Evolutionary conservation across 345 rosid genomes (phyloP).

Genomic region (Camelina laxa): DNA sequence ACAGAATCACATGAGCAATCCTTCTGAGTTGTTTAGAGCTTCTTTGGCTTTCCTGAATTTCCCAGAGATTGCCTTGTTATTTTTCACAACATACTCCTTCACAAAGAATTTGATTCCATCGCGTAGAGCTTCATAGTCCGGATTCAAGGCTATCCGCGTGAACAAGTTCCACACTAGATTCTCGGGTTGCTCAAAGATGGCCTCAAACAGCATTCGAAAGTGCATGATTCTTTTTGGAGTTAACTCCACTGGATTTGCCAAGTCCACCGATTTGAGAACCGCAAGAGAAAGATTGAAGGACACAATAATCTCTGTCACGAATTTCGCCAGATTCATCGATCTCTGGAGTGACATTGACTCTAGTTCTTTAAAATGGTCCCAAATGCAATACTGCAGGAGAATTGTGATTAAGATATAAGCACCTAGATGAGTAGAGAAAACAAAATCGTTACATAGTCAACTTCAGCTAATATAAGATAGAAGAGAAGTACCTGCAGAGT

Average conservation of each 20-base stretch:
- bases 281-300: constrained; percentile 75
- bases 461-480: not conserved
- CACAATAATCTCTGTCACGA: constrained; percentile 78
- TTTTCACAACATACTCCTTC: constrained; percentile 68
- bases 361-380: constrained; percentile 91
- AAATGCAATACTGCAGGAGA: constrained; percentile 68
- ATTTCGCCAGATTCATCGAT: constrained; percentile 89
- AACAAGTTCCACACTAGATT: constrained; percentile 74
- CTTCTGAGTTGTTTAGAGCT: constrained; percentile 70
- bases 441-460: not conserved
- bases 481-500: constrained; percentile 71
- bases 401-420: not conserved
- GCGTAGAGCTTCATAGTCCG: constrained; percentile 71
- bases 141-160: constrained; percentile 68
- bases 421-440: not conserved
- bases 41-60: constrained; percentile 76
- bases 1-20: constrained; percentile 60
- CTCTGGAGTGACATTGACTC: constrained; percentile 72
- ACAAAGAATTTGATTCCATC: constrained; percentile 72
- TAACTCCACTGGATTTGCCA: constrained; percentile 57
- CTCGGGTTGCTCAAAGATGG: constrained; percentile 69
- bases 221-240: constrained; percentile 76
- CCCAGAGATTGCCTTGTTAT: constrained; percentile 45
- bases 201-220: constrained; percentile 81
- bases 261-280: constrained; percentile 68